A percentile compares a stretch with the other conserved stretches of the same genome.
Evolutionary conservation across 805 yeast species (phyloP).

Genomic region (Danielia oregonensis): DNA sequence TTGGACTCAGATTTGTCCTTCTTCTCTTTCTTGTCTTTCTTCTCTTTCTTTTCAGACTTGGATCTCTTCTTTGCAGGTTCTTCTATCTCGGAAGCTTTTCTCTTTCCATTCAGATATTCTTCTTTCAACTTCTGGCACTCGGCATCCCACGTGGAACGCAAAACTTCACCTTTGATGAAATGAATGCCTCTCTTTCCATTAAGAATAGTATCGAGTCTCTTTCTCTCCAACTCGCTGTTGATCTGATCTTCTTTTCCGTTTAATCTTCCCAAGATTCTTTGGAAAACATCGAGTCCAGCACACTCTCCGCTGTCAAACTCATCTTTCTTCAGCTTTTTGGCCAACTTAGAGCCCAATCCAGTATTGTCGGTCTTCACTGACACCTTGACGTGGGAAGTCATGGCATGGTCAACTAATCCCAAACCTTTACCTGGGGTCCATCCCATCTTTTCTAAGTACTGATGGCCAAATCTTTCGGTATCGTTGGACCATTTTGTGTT

Average conservation of each 20-base stretch:
- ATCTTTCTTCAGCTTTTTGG: constrained; percentile 54
- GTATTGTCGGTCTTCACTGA: constrained; percentile 73
- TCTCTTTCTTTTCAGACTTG: constrained; percentile 15
- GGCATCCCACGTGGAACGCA: constrained; percentile 79
- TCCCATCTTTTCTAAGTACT: constrained; percentile 75
- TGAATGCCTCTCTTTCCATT: constrained; percentile 86
- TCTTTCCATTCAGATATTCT: constrained; percentile 13
- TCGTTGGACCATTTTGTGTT: constrained; percentile 94
- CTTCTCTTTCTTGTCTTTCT: constrained; percentile 3
- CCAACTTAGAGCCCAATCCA: constrained; percentile 86
- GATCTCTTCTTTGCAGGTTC: constrained; percentile 20
- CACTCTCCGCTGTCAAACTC: constrained; percentile 79
- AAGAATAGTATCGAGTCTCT: constrained; percentile 64
- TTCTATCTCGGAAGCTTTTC: constrained; percentile 21
- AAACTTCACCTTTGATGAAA: constrained; percentile 80
- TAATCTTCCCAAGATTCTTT: constrained; percentile 79
- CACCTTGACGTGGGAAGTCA: constrained; percentile 81
- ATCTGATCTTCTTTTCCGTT: constrained; percentile 80
- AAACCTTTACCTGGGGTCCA: constrained; percentile 93
- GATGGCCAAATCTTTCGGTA: constrained; percentile 79
- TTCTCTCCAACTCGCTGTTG: constrained; percentile 60
- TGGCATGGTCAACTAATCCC: constrained; percentile 64
- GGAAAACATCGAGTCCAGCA: constrained; percentile 90
- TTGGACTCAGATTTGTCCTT: constrained; percentile 4
- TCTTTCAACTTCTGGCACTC: constrained; percentile 31